A percentile compares a stretch with the other conserved stretches of the same genome.
These are phyloP conservation scores for Lomentospora prolificans DNA, from an alignment of 2,329 filamentous ascomycete genomes.

Conservation along the genomic window DNA sequence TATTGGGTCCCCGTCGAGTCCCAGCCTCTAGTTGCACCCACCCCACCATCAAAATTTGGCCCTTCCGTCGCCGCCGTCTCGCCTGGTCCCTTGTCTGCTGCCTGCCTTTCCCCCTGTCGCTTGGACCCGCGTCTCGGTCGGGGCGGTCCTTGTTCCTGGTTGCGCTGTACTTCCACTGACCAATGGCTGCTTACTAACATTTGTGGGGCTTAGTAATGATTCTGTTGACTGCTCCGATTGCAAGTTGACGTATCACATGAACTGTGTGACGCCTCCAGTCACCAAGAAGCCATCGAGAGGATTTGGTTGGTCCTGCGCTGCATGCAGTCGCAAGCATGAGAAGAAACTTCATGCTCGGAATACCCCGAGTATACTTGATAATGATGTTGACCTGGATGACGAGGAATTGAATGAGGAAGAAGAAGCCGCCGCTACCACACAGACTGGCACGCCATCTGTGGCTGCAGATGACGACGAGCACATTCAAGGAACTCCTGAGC, in stretches of 20 bases:
- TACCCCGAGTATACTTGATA: conserved; percentile 65
- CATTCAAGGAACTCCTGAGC: conserved; percentile 63
- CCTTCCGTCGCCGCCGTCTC: background rate
- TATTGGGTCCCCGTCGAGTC: conserved; percentile 7
- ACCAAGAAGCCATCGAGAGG: conserved; percentile 94
- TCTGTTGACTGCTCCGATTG: conserved; percentile 97
- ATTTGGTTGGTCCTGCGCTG: conserved; percentile 95
- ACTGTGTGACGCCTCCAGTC: conserved; percentile 84
- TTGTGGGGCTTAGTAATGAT: conserved; percentile 56
- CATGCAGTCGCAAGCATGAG: conserved; percentile 93
- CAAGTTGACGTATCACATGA: conserved; percentile 94
- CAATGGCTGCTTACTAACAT: conserved; percentile 7
- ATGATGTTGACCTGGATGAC: conserved; percentile 55
- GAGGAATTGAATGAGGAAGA: conserved; percentile 62
- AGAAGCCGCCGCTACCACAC: conserved; percentile 50
- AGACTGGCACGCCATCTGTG: conserved; percentile 35
- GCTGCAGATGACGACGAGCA: conserved; percentile 46
- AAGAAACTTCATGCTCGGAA: conserved; percentile 82
- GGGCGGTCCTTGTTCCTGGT: conserved; percentile 8
- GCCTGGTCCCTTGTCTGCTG: conserved; percentile 6
- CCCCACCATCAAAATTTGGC: conserved; percentile 10
- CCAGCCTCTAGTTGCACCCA: conserved; percentile 2
- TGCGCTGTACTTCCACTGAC: background rate
- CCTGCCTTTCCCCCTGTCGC: conserved; percentile 2
- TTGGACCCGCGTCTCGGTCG: conserved; percentile 7